Evolutionary conservation across 345 rosid genomes (phyloP), one percentile per base, ranked within the genome.

Genomic region (Hevea brasiliensis): DNA sequence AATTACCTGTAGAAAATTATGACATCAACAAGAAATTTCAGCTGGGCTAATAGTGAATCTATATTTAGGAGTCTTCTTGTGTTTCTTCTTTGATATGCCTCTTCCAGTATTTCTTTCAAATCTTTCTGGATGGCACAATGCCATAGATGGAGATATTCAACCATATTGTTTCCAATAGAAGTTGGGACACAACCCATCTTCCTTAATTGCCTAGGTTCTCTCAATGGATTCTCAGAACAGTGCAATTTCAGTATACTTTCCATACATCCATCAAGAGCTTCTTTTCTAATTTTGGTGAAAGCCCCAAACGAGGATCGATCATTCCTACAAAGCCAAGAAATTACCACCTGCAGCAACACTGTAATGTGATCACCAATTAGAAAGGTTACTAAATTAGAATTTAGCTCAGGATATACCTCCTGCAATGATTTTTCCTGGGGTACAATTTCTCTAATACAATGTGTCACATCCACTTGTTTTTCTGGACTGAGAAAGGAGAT

Each of bases 11-110:
- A 90, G 74, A 89, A 86, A 76, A 81, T 77, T 73, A 93, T 75
- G 62, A 93, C 83, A 81, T 89, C 89, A 20, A 83, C 82, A 54
- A 89, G 85, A 79, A 93, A 88, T 72, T 88, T 90, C 61, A 91
- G 72, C 58, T 81, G 84, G 72, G 79, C 83, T 65, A 87, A 60
- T 15, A 80, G 32, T 51, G 85, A 73, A 55, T 82, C 77, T 32
- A 85, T 75, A 73, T 84, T 71, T 57, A 77, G 50, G 42, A 77
- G 82, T 71, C 26, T 78, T 35, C 77, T 81, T 50, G 87, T 86
- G 67, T 67, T 44, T 65, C 75, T 82, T 50, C 83, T 57, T 29
- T 76, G 84, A 82, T 61, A 63, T 44, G 83, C 74, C 73, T 81
- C 88, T 73, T 77, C 82, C 54, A 81, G 80, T 77, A 86, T 83